phyloP scores from a whole-genome alignment of 495 filamentous ascomycete species.

The Neurospora sp. region DNA sequence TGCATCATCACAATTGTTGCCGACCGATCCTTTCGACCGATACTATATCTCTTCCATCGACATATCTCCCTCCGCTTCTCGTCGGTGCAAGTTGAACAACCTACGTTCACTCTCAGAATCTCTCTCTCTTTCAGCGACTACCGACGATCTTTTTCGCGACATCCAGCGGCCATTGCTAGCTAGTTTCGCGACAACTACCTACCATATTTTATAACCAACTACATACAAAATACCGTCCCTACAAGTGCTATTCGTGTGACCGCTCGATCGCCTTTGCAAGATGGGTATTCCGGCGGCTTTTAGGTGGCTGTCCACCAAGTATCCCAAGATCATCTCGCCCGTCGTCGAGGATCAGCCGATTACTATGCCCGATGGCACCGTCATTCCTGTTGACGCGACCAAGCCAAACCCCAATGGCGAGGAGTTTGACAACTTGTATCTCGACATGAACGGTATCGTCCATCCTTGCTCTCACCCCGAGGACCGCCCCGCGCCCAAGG shows the following conservation, averaged over 20 bases:
- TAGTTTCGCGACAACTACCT: not conserved
- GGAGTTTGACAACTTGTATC: constrained; percentile 93
- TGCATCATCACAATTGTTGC: not conserved
- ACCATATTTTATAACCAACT: not conserved
- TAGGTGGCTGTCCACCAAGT: constrained; percentile 89
- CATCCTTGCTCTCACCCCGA: constrained; percentile 98
- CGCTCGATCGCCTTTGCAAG: constrained; percentile 19
- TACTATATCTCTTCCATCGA: not conserved
- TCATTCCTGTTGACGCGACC: constrained; percentile 76
- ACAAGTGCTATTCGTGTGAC: not conserved
- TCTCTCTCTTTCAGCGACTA: not conserved
- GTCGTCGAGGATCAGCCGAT: constrained; percentile 79
- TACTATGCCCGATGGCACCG: constrained; percentile 62
- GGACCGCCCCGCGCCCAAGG: constrained; percentile 78
- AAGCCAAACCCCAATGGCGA: constrained; percentile 91
- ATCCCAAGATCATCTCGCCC: constrained; percentile 87
- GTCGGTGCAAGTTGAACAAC: not conserved
- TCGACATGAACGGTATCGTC: constrained; percentile 99
- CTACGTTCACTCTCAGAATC: not conserved
- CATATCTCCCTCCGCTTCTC: not conserved
- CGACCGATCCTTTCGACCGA: not conserved
- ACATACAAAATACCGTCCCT: not conserved
- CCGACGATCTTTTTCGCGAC: not conserved
- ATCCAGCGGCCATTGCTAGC: not conserved
- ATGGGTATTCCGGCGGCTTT: constrained; percentile 96